Evolutionary conservation across 768 basidiomycete species (phyloP).

Genomic region (Suillus tomentosus): DNA sequence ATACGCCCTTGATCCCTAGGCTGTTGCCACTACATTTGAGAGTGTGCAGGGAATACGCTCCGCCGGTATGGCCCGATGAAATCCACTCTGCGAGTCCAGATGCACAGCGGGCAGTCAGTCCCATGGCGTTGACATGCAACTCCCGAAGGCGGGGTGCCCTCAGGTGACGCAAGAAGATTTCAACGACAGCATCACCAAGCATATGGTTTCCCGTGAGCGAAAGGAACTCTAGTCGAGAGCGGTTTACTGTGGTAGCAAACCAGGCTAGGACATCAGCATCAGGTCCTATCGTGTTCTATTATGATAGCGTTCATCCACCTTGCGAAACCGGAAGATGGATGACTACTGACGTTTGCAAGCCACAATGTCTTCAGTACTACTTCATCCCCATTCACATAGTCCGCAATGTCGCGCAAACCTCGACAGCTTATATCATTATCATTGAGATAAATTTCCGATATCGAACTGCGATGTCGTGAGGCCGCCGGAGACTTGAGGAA

Average conservation of each 20-base stretch:
- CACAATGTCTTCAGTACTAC: conserved; percentile 45
- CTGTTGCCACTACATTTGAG: conserved; percentile 61
- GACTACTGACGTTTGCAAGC: conserved; percentile 54
- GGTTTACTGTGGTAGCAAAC: conserved; percentile 54
- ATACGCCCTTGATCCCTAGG: conserved; percentile 49
- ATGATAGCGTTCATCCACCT: conserved; percentile 25
- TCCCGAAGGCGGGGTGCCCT: conserved; percentile 49
- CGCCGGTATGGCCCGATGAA: conserved; percentile 24
- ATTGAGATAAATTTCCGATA: conserved; percentile 60
- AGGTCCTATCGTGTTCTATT: conserved; percentile 44
- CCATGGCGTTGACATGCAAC: conserved; percentile 52
- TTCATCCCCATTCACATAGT: conserved; percentile 51
- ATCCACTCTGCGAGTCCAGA: conserved; percentile 51
- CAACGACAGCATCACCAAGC: conserved; percentile 52
- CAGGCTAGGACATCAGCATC: conserved; percentile 37
- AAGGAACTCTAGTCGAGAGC: conserved; percentile 51
- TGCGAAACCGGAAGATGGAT: neutral
- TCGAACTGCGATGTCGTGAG: conserved; percentile 38
- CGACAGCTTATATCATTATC: conserved; percentile 53
- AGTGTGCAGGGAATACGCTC: conserved; percentile 44
- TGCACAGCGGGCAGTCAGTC: conserved; percentile 46
- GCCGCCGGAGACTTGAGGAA: conserved; percentile 48
- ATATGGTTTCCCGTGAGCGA: conserved; percentile 50
- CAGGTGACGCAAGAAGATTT: conserved; percentile 51
- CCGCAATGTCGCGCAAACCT: conserved; percentile 52